Base-by-base conservation (phyloP, 2,329 filamentous ascomycete genomes). In the Fusarium abutilonis region DNA sequence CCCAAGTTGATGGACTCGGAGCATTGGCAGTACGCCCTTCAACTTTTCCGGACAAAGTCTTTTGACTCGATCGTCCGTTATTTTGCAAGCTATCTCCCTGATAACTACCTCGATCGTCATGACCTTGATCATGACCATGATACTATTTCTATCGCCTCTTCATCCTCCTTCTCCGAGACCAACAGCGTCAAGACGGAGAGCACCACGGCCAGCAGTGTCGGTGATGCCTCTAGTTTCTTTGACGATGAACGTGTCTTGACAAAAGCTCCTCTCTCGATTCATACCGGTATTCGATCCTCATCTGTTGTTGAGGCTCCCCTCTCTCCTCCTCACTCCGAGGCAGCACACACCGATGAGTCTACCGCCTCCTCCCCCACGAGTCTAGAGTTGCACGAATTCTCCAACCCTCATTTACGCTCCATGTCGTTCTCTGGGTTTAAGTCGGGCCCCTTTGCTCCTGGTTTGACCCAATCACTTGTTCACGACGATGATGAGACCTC, bases 31-130 rank as follows among this genome's bases (percentile, higher is more conserved):
- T 75, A 81, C 63, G 84, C 84, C 23, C 70, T 86, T 26, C 84
- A 86, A 69, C 80, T 86, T 51, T 86, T 87, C 69, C 81, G 84
- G 13, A 84, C 83, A 9, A 82, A 78, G 67, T 86, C 83, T 3
- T 80, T 86, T 52, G 84, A 87, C 72, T 86, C 84, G 15, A 82
- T 87, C 58, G 82, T 87, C 60, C 79, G 83, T 62, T 86, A 84
- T 70, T 87, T 86, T 72, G 77, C 83, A 17, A 86, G 83, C 43
- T 86, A 86, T 62, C 79, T 87, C 8, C 83, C 84, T 23, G 74
- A 80, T 10, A 76, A 80, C 58, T 81, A 83, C 56, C 71, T 78
- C 3, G 68, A 74, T 35, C 81, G 78, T 73, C 75, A 81, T 51
- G 72, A 72, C 9, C 60, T 80, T 51, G 72, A 72, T 19, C 56